Conservation (phyloP, 495 filamentous ascomycete genomes). For the Trypethelium eluteriae region DNA sequence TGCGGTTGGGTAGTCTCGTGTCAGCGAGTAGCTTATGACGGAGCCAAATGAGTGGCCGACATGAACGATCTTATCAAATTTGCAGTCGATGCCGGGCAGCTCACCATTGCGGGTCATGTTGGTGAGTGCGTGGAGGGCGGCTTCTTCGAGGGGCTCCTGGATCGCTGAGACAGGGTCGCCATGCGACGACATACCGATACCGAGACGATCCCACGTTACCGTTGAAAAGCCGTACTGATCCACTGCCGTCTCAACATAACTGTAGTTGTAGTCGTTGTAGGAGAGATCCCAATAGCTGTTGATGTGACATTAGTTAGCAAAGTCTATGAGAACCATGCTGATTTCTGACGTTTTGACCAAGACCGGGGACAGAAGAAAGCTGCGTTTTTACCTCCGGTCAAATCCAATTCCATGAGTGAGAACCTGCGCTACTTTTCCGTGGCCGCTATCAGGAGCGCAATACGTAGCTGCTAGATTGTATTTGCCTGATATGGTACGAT, state of each 20-base stretch:
- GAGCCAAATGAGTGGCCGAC: conserved; percentile 52
- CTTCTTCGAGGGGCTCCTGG: conserved; percentile 47
- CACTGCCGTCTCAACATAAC: conserved; percentile 49
- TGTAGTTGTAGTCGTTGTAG: conserved; percentile 48
- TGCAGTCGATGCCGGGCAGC: conserved; percentile 15
- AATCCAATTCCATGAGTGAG: conserved; percentile 58
- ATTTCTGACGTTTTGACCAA: neutral
- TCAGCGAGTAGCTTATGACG: conserved; percentile 40
- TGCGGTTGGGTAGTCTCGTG: conserved; percentile 42
- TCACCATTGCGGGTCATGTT: conserved; percentile 38
- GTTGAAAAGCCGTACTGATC: conserved; percentile 47
- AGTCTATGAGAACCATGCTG: neutral
- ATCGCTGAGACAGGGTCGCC: conserved; percentile 49
- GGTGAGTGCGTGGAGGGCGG: conserved; percentile 45
- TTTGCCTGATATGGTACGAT: conserved; percentile 36
- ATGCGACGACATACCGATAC: conserved; percentile 48
- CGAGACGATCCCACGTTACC: conserved; percentile 52
- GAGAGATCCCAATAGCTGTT: conserved; percentile 52
- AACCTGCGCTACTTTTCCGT: conserved; percentile 43
- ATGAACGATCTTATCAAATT: conserved; percentile 47
- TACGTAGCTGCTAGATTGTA: conserved; percentile 45
- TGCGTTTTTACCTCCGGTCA: conserved; percentile 40
- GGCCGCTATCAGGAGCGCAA: conserved; percentile 39
- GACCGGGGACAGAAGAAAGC: neutral
- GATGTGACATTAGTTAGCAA: no score